Evolutionary conservation across 2,329 filamentous ascomycete genomes (phyloP).

Genomic region (Apiospora marii): DNA sequence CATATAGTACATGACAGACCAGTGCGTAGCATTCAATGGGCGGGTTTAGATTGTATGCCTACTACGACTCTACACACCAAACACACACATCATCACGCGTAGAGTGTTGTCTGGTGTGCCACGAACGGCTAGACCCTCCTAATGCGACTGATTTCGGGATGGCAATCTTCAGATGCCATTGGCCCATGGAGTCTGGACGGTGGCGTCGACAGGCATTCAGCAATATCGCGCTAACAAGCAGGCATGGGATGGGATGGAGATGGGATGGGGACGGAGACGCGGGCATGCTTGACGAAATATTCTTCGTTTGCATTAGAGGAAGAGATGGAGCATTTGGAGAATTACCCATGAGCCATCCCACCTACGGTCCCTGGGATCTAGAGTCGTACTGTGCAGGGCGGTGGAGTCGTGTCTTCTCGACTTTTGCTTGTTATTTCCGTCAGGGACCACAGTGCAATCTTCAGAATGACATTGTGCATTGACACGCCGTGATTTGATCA

Average conservation of each 20-base stretch:
- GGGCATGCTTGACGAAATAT: conserved; percentile 22
- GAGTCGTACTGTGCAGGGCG: neutral
- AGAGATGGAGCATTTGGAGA: neutral
- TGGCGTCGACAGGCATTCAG: conserved; percentile 24
- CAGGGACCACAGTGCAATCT: conserved; percentile 1
- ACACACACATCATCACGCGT: conserved; percentile 5
- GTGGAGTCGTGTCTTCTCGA: neutral
- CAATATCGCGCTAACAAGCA: conserved; percentile 22
- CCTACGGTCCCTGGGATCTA: neutral
- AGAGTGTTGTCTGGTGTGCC: conserved; percentile 7
- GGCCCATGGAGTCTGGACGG: conserved; percentile 1
- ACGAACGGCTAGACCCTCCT: conserved; percentile 11
- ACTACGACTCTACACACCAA: too few relatives aligned
- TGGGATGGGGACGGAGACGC: conserved; percentile 18
- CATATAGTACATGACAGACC: conserved; percentile 14
- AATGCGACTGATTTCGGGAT: conserved; percentile 22
- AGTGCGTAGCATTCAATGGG: conserved; percentile 11
- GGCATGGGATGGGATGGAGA: conserved; percentile 4
- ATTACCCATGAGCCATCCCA: conserved; percentile 1
- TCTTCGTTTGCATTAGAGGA: conserved; percentile 21
- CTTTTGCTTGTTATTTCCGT: conserved; percentile 20
- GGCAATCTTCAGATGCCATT: conserved; percentile 12
- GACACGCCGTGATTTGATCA: conserved; percentile 4
- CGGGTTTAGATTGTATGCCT: conserved; percentile 2
- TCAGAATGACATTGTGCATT: conserved; percentile 1